Percentiles rank a stretch among this genome's conserved stretches.
Conservation (phyloP, 2,329 filamentous ascomycete species). For the Lanzia echinophila region DNA sequence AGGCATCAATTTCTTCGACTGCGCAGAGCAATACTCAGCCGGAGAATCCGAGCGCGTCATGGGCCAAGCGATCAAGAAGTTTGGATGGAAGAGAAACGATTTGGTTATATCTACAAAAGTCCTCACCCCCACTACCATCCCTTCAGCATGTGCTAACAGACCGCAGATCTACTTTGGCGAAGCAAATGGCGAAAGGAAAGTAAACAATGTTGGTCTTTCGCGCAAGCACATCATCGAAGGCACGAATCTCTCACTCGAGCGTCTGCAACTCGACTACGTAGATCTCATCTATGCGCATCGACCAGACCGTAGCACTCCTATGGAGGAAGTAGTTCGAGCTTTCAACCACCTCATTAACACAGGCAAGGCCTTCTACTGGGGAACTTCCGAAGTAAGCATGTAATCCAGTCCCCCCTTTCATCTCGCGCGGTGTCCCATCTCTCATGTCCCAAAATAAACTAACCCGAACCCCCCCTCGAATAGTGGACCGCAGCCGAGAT, state of each 20-base stretch:
- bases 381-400: slow-evolving; percentile 61
- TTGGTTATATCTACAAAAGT: slow-evolving; percentile 49
- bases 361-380: slow-evolving; percentile 66
- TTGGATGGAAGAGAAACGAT: slow-evolving; percentile 50
- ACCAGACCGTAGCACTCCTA: slow-evolving; percentile 59
- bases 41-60: slow-evolving; percentile 49
- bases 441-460: slow-evolving; percentile 56
- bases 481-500: slow-evolving; percentile 59
- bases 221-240: slow-evolving; percentile 66
- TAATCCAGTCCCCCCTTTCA: slow-evolving; percentile 58
- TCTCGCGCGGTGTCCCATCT: slow-evolving; percentile 51
- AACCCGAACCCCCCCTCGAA: slow-evolving; percentile 62
- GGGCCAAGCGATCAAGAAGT: slow-evolving; percentile 50
- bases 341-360: slow-evolving; percentile 65
- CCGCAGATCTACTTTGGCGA: slow-evolving; percentile 58
- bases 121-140: background rate
- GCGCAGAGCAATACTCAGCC: slow-evolving; percentile 46
- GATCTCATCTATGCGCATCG: slow-evolving; percentile 65
- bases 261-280: slow-evolving; percentile 50
- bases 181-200: slow-evolving; percentile 51
- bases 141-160: background rate
- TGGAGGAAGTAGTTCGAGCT: slow-evolving; percentile 63
- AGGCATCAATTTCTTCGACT: slow-evolving; percentile 53
- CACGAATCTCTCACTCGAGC: slow-evolving; percentile 50
- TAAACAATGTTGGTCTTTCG: slow-evolving; percentile 62